Evolutionary conservation across 2,329 filamentous ascomycete genomes (phyloP).

Genomic region (Lachnellula occidentalis): DNA sequence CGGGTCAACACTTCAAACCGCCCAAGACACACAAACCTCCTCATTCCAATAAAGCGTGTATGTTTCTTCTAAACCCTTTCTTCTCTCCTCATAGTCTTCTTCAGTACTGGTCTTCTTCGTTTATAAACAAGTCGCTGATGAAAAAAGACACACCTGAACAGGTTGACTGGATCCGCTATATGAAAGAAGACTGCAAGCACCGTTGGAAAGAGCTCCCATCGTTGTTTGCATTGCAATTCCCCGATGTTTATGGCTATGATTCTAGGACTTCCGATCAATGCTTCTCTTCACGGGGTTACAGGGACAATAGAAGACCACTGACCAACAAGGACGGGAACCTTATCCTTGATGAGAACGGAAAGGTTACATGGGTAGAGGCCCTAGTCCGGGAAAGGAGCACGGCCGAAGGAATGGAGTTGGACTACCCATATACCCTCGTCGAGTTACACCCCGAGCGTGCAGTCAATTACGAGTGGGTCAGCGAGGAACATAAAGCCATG

Average conservation of each 20-base stretch:
- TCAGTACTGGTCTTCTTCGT: neutral
- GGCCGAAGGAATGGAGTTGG: conserved; percentile 3
- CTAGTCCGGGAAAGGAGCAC: conserved; percentile 5
- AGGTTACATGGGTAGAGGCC: neutral
- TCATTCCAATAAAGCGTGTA: neutral
- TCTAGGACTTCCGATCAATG: conserved; percentile 7
- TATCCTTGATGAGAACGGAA: neutral
- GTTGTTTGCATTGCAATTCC: conserved; percentile 2
- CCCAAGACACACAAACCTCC: neutral
- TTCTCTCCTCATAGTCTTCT: no score
- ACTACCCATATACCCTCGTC: conserved; percentile 9
- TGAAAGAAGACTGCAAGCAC: conserved; percentile 8
- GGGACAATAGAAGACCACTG: conserved; percentile 7
- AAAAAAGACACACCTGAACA: conserved; percentile 10
- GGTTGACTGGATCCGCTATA: conserved; percentile 10
- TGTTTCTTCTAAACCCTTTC: neutral
- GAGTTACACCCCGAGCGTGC: conserved; percentile 11
- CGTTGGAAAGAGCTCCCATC: conserved; percentile 1
- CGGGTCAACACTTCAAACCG: neutral
- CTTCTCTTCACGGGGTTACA: conserved; percentile 15
- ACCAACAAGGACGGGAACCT: conserved; percentile 5
- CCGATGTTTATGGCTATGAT: neutral
- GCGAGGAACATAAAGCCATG: conserved; percentile 7
- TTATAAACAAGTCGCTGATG: conserved; percentile 5
- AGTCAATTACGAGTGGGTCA: conserved; percentile 10